Evolutionary conservation across 306 rosid genomes (phyloP).

Genomic region (Malus orientalis): DNA sequence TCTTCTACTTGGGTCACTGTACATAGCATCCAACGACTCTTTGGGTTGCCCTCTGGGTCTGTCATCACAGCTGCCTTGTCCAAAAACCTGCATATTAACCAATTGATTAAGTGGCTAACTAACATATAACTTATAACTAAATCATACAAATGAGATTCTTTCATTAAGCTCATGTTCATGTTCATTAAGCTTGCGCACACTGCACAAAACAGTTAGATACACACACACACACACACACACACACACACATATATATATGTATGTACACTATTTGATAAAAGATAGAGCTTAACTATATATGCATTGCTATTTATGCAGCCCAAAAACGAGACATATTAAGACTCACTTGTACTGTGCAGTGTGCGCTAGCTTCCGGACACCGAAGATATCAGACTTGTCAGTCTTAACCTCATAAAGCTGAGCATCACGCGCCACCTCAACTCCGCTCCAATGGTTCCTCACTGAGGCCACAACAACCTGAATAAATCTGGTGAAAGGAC

Average conservation of each 20-base stretch:
- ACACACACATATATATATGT: too few relatives aligned
- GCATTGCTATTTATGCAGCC: neutral
- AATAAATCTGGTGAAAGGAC: conserved; percentile 50
- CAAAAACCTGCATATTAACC: conserved; percentile 20
- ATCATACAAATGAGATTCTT: neutral
- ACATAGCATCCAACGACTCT: conserved; percentile 34
- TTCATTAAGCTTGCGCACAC: neutral
- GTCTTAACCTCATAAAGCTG: conserved; percentile 40
- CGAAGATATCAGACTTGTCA: conserved; percentile 28
- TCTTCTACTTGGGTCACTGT: conserved; percentile 67
- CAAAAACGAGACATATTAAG: neutral
- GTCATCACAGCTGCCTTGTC: conserved; percentile 44
- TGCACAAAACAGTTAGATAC: too few relatives aligned
- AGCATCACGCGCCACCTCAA: neutral
- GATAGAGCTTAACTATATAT: neutral
- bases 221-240: too few relatives aligned
- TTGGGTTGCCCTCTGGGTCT: conserved; percentile 13
- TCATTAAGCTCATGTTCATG: neutral
- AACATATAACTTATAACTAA: neutral
- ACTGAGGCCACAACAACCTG: conserved; percentile 33
- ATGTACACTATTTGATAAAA: neutral
- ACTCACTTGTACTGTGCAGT: conserved; percentile 40
- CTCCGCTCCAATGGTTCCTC: conserved; percentile 36
- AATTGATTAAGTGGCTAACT: too few relatives aligned
- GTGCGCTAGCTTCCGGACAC: conserved; percentile 36